These are phyloP conservation scores for Aspergillus novoparasiticus DNA, from an alignment of 2,329 filamentous ascomycete species.

Conservation along the genomic window DNA sequence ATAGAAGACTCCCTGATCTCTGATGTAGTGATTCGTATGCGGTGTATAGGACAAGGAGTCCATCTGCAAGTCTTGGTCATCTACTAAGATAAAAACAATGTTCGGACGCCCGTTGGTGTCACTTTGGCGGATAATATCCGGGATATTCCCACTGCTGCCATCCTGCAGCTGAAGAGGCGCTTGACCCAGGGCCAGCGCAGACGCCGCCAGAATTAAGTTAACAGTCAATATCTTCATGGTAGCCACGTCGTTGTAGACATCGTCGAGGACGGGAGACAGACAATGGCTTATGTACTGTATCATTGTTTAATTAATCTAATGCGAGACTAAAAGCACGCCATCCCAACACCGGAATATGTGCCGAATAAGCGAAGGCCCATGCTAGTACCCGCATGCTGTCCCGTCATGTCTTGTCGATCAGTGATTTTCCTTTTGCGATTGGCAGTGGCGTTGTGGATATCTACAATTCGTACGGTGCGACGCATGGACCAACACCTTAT, in stretches of 20 bases:
- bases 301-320: neutral
- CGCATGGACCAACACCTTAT: neutral
- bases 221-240: neutral
- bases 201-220: neutral
- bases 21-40: slow-evolving; percentile 55
- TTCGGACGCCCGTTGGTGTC: slow-evolving; percentile 44
- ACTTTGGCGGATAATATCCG: neutral
- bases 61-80: slow-evolving; percentile 66
- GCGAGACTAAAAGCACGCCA: neutral
- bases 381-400: neutral
- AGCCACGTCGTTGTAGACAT: neutral
- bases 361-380: neutral
- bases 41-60: slow-evolving; percentile 63
- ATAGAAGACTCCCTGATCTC: slow-evolving; percentile 59
- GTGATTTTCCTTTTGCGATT: neutral
- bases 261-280: neutral
- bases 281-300: neutral
- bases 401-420: neutral
- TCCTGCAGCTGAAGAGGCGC: neutral
- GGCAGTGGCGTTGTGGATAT: neutral
- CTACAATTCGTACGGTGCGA: rapidly evolving
- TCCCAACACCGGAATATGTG: neutral
- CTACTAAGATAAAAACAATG: slow-evolving; percentile 66
- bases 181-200: neutral
- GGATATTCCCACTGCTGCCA: neutral